These are phyloP conservation scores for Closterium sp. DNA, from an alignment of 139 green algal genomes.

Conservation along the genomic window DNA sequence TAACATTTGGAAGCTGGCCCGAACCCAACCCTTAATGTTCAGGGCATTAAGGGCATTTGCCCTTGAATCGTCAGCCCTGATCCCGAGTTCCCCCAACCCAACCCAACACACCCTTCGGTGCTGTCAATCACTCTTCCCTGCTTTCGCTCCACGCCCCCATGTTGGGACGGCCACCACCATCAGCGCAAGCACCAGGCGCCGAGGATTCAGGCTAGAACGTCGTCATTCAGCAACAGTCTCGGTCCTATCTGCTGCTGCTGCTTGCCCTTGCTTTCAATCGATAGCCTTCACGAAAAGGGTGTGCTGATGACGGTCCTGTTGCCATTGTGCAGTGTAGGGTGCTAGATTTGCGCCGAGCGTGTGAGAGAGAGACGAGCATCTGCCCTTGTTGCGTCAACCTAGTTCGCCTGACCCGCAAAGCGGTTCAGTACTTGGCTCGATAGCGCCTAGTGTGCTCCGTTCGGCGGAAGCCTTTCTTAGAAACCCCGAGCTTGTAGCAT, in stretches of 20 bases:
- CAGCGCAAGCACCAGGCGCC: not conserved
- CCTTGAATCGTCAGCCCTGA: no score
- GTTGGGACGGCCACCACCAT: not conserved
- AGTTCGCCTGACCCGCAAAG: not conserved
- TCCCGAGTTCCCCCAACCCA: no score
- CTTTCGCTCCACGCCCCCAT: not conserved
- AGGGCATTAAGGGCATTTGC: no score
- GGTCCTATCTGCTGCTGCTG: not conserved
- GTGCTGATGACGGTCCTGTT: not conserved
- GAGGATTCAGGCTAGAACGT: not conserved
- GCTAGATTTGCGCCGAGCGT: not conserved
- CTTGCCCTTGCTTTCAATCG: not conserved
- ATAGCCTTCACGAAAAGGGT: not conserved
- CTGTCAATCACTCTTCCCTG: not conserved
- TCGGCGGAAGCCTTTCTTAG: not conserved
- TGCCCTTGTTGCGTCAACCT: not conserved
- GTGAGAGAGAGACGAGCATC: not conserved
- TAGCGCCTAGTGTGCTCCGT: not conserved
- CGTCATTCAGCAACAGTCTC: not conserved
- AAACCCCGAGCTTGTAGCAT: not conserved
- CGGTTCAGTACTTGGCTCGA: not conserved
- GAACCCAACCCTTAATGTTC: no score
- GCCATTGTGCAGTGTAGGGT: not conserved
- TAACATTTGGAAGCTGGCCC: no score
- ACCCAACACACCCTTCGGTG: no score